Base-by-base conservation (phyloP, 2,329 filamentous ascomycete genomes). In the Aspergillus tamarii region DNA sequence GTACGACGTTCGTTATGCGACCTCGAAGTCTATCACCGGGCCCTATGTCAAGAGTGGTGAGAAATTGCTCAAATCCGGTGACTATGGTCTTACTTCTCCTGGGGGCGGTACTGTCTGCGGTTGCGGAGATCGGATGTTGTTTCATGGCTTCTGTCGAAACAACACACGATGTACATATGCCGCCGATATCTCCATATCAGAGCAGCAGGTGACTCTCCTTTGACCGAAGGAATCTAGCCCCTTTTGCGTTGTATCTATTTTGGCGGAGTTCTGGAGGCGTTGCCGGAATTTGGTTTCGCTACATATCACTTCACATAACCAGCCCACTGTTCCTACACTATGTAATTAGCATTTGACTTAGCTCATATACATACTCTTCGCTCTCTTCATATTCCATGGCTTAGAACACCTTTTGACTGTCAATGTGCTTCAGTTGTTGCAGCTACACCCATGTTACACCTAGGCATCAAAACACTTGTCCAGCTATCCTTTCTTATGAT, bases 1-100 rank as follows among this genome's bases (percentile, higher is more conserved):
- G 43, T 90, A 90, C 74, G 84, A 88, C 69, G 80, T 88, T n/a
- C 83, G 84, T 60, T 89, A 87, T 70, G 87, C 88, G 2, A 84
- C 84, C 9, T 78, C 83, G 7, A 66, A 67, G 19, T 69, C 68
- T 19, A 68, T 81, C 23, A 68, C 64, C 0, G 80, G 80, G 0
- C 80, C 79, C 5, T 81, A 78, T 59, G 72, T 66, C 1, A 81
- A 80, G 68, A 73, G 70, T 2, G 67, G 67, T 7, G 63, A 67
- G 14, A 72, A 78, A 53, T 57, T 82, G 58, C 55, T 81, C 36
- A 71, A 77, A 62, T 74, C 75, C 0, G 75, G 75, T 0, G 72
- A 76, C 36, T 70, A 67, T 34, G 67, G 64, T n/a, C 48, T 77
- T 8, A 70, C 67, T 11, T 75, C 73, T 9, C 76, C 76, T 30